Evolutionary conservation across 805 yeast genomes (phyloP), one percentile per base, ranked within the genome.

Genomic region (Ogataea parapolymorpha): DNA sequence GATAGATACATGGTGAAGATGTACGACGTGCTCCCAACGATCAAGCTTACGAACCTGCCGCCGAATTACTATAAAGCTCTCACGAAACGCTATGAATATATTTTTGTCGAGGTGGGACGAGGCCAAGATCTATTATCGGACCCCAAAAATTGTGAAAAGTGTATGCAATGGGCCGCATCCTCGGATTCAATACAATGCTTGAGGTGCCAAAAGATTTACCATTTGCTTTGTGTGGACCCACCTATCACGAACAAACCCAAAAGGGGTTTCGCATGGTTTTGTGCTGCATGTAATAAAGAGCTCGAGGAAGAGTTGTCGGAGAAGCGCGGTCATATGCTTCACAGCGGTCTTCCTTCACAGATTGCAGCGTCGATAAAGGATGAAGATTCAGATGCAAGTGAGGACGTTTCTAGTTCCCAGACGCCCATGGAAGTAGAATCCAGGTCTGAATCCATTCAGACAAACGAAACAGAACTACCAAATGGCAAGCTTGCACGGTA

Each of bases 231-330:
- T 55, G 73, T 89, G 35, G 86, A 83, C 45, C 96, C 96, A 1
- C 96, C 96, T 1, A 62, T 88, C 28, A 59, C 75, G 38, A 76
- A 77, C 48, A 85, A 85, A 54, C 96, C 96, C 1, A 80, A 85
- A 32, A 67, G 95, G 42, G 96, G 95, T 1, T 85, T 87, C 57
- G 85, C 88, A 7, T 90, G 96, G 96, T 75, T 87, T 18, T 89
- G 97, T 67, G 90, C 86, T 22, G 59, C 67, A 5, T 89, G 97
- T 65, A 71, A 82, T n/a, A 75, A 77, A 50, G 72, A 67, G 24
- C 73, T 75, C 37, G 83, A 80, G 45, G 59, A 63, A n/a, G 65
- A 65, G 45, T 39, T 70, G 45, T 49, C 49, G 22, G 66, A 56
- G 32, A 62, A 60, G 31, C 58, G 68, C 39, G 71, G 71, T 15